Conservation (phyloP, 129 eudicot genomes). For the Saposhnikovia divaricata region DNA sequence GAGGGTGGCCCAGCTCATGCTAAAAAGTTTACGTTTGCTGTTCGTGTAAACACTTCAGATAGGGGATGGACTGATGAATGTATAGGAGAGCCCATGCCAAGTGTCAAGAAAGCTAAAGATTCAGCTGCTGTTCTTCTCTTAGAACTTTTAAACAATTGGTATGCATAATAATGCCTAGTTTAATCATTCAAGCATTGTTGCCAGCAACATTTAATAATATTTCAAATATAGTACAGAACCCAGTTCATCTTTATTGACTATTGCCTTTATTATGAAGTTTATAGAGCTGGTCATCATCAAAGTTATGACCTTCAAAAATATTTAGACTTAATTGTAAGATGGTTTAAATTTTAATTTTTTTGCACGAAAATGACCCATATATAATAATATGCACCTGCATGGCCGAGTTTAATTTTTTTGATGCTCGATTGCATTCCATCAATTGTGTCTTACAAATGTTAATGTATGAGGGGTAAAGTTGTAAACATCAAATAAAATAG, state of each 20-base stretch:
- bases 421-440: too few relatives aligned
- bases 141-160: constrained; percentile 80
- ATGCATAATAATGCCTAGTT: constrained; percentile 21
- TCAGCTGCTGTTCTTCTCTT: constrained; percentile 95
- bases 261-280: neutral
- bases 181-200: neutral
- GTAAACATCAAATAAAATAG: too few relatives aligned
- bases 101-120: constrained; percentile 99
- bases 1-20: constrained; percentile 99
- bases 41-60: constrained; percentile 81
- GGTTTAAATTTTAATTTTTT: too few relatives aligned
- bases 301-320: neutral
- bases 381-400: too few relatives aligned
- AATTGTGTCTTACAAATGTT: too few relatives aligned
- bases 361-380: too few relatives aligned
- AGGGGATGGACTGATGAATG: constrained; percentile 98
- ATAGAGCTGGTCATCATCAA: neutral
- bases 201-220: neutral
- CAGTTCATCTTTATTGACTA: neutral
- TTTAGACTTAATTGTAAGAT: neutral
- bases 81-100: constrained; percentile 95
- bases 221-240: neutral
- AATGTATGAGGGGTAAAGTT: too few relatives aligned
- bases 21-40: constrained; percentile 76
- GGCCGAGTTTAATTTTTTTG: too few relatives aligned